phyloP scores from a whole-genome alignment of 2,329 filamentous ascomycete genomes.

The Diaporthe citrichinensis region DNA sequence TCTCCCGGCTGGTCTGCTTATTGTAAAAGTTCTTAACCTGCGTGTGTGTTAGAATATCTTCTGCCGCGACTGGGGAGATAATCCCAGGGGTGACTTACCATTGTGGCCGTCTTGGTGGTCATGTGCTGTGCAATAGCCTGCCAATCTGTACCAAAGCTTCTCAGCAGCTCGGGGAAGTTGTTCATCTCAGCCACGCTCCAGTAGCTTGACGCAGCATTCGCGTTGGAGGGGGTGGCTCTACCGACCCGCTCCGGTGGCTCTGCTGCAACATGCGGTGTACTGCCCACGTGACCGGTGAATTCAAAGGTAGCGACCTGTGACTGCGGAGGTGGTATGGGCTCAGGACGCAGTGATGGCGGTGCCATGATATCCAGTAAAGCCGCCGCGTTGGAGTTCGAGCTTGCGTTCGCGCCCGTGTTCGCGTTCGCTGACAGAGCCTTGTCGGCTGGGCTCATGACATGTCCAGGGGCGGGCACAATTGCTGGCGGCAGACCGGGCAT shows the following conservation, averaged over 20 bases:
- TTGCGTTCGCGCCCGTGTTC: slow-evolving; percentile 43
- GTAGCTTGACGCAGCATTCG: slow-evolving; percentile 80
- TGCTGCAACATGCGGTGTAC: slow-evolving; percentile 17
- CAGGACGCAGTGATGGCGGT: slow-evolving; percentile 69
- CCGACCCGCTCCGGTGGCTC: slow-evolving; percentile 57
- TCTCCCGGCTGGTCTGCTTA: slow-evolving; percentile 69
- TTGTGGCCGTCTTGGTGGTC: slow-evolving; percentile 88
- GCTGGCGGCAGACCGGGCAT: slow-evolving; percentile 59
- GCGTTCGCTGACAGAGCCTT: slow-evolving; percentile 28
- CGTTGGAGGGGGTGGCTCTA: slow-evolving; percentile 55
- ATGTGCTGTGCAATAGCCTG: slow-evolving; percentile 81
- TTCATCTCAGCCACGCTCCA: slow-evolving; percentile 88
- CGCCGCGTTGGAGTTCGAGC: slow-evolving; percentile 26
- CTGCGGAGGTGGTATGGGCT: slow-evolving; percentile 63
- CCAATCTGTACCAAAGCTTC: slow-evolving; percentile 86
- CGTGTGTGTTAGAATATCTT: slow-evolving; percentile 43
- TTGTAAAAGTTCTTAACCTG: slow-evolving; percentile 80
- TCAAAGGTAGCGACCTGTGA: slow-evolving; percentile 67
- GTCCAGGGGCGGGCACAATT: slow-evolving; percentile 51
- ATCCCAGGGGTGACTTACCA: slow-evolving; percentile 67
- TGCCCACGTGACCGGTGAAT: slow-evolving; percentile 56
- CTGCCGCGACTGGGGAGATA: neutral
- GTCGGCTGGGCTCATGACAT: slow-evolving; percentile 42
- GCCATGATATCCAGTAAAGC: slow-evolving; percentile 67
- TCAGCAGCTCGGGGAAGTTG: slow-evolving; percentile 81